A percentile compares a stretch with the other conserved stretches of the same genome.
Conservation (phyloP, 306 rosid species). For the Cicer arietinum region DNA sequence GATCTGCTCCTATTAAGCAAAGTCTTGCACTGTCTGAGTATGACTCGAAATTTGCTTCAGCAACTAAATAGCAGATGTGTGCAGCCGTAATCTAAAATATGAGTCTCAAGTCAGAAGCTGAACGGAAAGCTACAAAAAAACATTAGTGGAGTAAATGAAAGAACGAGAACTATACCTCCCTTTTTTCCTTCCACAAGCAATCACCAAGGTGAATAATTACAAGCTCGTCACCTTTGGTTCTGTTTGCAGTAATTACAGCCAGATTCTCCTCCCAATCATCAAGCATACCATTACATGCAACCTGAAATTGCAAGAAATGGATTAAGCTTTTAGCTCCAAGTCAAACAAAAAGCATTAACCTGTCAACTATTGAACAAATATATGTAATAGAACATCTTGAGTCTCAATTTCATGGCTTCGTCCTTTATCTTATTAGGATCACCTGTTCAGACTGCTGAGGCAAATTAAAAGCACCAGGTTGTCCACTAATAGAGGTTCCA, state of each 20-base stretch:
- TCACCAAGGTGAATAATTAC: slow-evolving; percentile 92
- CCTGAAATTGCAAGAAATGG: slow-evolving; percentile 51
- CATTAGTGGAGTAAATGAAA: background rate
- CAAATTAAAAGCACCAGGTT: slow-evolving; percentile 48
- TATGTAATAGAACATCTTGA: slow-evolving; percentile 19
- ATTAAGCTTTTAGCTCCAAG: slow-evolving; percentile 24
- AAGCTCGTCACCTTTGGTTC: slow-evolving; percentile 93
- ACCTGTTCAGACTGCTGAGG: slow-evolving; percentile 76
- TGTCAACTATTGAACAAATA: slow-evolving; percentile 29
- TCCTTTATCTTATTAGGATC: slow-evolving; percentile 42
- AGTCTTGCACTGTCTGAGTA: slow-evolving; percentile 86
- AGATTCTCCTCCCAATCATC: slow-evolving; percentile 94
- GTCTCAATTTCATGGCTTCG: slow-evolving; percentile 36
- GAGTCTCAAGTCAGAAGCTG: slow-evolving; percentile 45
- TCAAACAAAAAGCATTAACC: slow-evolving; percentile 28
- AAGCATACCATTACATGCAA: slow-evolving; percentile 72
- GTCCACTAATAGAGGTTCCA: slow-evolving; percentile 44
- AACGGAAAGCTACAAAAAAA: background rate
- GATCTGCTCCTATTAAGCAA: slow-evolving; percentile 95
- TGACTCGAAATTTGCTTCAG: slow-evolving; percentile 88
- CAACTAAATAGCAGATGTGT: slow-evolving; percentile 93
- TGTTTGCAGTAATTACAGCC: slow-evolving; percentile 88
- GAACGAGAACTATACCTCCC: slow-evolving; percentile 63
- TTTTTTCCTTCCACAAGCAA: slow-evolving; percentile 89
- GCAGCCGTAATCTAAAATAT: slow-evolving; percentile 82